Evolutionary conservation across 2,329 filamentous ascomycete species (phyloP).

Genomic region (Simplicillium sp.): DNA sequence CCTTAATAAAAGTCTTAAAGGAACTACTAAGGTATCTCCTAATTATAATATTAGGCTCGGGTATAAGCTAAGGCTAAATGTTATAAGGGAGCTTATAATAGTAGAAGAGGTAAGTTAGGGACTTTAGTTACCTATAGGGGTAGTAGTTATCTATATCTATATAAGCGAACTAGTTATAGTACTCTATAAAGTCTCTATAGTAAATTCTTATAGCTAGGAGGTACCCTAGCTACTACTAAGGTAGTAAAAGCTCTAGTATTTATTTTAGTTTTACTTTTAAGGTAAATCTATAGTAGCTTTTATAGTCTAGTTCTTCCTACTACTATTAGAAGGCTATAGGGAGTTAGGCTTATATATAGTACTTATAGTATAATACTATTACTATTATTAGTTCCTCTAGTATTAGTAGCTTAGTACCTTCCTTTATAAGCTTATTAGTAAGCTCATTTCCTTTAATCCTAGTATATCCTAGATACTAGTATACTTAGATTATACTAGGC

Average conservation of each 20-base stretch:
- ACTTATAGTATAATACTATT: slow-evolving; percentile 1
- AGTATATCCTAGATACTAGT: slow-evolving; percentile 1
- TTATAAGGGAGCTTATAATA: slow-evolving; percentile 1
- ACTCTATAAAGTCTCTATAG: slow-evolving; percentile 7
- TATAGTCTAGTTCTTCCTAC: neutral
- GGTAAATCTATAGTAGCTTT: slow-evolving; percentile 1
- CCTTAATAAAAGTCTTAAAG: neutral
- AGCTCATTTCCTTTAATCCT: slow-evolving; percentile 3
- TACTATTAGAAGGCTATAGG: neutral
- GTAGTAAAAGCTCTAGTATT: neutral
- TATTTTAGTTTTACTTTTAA: slow-evolving; percentile 1
- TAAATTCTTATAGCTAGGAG: slow-evolving; percentile 2
- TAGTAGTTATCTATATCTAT: slow-evolving; percentile 1
- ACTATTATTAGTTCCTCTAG: neutral
- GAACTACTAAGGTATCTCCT: slow-evolving; percentile 1
- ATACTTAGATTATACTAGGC: slow-evolving; percentile 1
- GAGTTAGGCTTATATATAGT: neutral
- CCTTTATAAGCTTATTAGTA: slow-evolving; percentile 3
- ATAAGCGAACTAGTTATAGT: slow-evolving; percentile 5
- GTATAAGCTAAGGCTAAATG: neutral
- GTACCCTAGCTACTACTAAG: slow-evolving; percentile 1
- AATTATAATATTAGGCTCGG: neutral
- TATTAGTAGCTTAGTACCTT: slow-evolving; percentile 1
- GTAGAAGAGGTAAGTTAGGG: slow-evolving; percentile 3
- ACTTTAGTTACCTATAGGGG: slow-evolving; percentile 2